Evolutionary conservation across 2,329 filamentous ascomycete genomes (phyloP).

Genomic region (Fusarium equiseti): DNA sequence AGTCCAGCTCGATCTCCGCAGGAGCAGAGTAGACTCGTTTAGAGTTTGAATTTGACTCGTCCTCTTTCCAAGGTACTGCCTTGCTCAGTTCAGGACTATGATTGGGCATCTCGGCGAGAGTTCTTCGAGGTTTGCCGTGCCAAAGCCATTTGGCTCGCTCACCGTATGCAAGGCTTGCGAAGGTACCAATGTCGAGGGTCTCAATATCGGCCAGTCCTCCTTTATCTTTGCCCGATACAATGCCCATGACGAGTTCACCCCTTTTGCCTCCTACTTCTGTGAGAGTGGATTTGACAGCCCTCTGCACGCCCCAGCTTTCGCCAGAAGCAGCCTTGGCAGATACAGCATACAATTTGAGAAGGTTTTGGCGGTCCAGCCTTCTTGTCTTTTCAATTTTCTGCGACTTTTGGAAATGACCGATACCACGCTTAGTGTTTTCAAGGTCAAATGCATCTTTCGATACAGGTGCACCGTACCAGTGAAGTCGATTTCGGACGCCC

Average conservation of each 20-base stretch:
- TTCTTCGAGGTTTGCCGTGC: constrained; percentile 87
- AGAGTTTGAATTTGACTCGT: constrained; percentile 52
- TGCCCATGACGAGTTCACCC: constrained; percentile 95
- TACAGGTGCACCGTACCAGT: constrained; percentile 85
- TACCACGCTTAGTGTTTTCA: constrained; percentile 82
- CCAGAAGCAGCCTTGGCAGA: constrained; percentile 91
- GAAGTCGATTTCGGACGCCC: constrained; percentile 89
- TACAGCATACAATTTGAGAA: constrained; percentile 82
- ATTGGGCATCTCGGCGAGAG: constrained; percentile 59
- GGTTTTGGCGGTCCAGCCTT: constrained; percentile 83
- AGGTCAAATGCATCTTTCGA: constrained; percentile 94
- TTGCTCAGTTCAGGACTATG: constrained; percentile 60
- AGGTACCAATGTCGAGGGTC: constrained; percentile 87
- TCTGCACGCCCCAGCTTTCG: constrained; percentile 91
- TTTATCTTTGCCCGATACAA: constrained; percentile 88
- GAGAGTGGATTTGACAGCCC: constrained; percentile 94
- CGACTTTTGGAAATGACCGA: constrained; percentile 89
- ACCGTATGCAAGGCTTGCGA: constrained; percentile 81
- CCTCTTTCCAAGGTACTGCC: constrained; percentile 69
- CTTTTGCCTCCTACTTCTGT: constrained; percentile 94
- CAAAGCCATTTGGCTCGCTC: constrained; percentile 94
- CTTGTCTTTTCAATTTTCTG: constrained; percentile 83
- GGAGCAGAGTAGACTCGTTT: constrained; percentile 65
- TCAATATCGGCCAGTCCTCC: constrained; percentile 93
- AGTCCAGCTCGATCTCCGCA: constrained; percentile 64